Base-by-base conservation (phyloP, 1,284 basidiomycete species). In the Neotropicomus parvogracilis region DNA sequence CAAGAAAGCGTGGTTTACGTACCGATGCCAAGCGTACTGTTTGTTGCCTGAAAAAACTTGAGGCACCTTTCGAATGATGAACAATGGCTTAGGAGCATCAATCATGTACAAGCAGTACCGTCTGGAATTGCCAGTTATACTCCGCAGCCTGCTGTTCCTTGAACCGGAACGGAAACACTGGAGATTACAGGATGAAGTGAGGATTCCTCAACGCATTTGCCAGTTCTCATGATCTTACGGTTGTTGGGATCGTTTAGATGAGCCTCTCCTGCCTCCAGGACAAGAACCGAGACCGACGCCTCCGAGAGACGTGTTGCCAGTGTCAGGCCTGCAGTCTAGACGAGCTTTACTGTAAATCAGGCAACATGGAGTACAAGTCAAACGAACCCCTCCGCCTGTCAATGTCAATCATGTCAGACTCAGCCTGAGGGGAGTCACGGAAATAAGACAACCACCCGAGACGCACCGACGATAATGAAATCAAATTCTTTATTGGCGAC, bases 41-140 rank as follows among this genome's bases (percentile, higher is more conserved):
- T 14, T 7, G 26, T 46, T 20, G 24, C 21, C 38, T 4, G 44
- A 33, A 27, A 28, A 34, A 4, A 21, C 6, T 40, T 46, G 44
- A 6, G 37, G 45, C 4, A 46, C 38, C 45, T 46, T 38, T 26
- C 6, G 14, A 33, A 4, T 12, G 10, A 28, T 46, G 26, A 40
- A 11, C 4, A 27, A 26, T 20, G 14, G 4, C 5, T 12, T 20
- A 4, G 34, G 14, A 10, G 5, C 10, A 6, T 28, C 19, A 9
- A 34, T 8, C 29, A 34, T 16, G 2, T 13, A 21, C 8, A 24
- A 40, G 6, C 6, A 12, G 13, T 46, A 46, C 45, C 38, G 45
- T 46, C 24, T 28, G 45, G 16, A 40, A 46, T n/a, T 20, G 21
- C 45, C 45, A 46, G 20, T 8, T 46, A 27, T 46, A 46, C 24